A percentile compares a stretch with the other conserved stretches of the same genome.
These are phyloP conservation scores for Amauroascus verrucosus DNA, from an alignment of 2,329 filamentous ascomycete genomes.

Conservation along the genomic window DNA sequence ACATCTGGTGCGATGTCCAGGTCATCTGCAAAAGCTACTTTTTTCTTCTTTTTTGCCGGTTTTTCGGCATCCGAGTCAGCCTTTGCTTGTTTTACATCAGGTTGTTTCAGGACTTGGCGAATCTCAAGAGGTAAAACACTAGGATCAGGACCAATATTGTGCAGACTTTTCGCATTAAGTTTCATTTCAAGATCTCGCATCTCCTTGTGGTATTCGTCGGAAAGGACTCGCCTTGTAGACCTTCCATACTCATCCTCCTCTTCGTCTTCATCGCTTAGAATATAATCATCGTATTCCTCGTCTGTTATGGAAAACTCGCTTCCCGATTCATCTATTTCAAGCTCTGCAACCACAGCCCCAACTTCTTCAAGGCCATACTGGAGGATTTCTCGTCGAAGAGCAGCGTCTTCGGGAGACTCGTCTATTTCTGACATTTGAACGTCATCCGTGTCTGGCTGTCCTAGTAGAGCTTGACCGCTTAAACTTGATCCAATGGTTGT, in stretches of 20 bases:
- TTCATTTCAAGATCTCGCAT: constrained; percentile 80
- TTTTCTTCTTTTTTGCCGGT: constrained; percentile 46
- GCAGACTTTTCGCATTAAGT: constrained; percentile 50
- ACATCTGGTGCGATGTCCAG: constrained; percentile 57
- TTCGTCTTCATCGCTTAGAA: constrained; percentile 42
- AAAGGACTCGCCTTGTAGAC: constrained; percentile 55
- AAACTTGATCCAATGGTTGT: background rate
- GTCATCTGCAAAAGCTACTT: constrained; percentile 66
- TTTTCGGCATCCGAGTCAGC: constrained; percentile 18
- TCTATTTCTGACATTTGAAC: constrained; percentile 53
- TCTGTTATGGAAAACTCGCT: constrained; percentile 44
- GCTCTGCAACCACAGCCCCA: constrained; percentile 81
- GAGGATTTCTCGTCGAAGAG: constrained; percentile 76
- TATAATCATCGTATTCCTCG: constrained; percentile 44
- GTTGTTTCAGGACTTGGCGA: constrained; percentile 23
- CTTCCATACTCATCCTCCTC: constrained; percentile 67
- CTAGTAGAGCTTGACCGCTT: background rate
- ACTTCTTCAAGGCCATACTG: constrained; percentile 81
- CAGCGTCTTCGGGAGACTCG: constrained; percentile 71
- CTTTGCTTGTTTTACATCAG: constrained; percentile 10
- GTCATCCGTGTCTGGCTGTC: constrained; percentile 2
- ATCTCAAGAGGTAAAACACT: constrained; percentile 27
- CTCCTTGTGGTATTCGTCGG: constrained; percentile 62
- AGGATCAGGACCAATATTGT: constrained; percentile 46
- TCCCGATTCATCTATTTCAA: constrained; percentile 63